Base-by-base conservation (phyloP, 306 rosid genomes). In the Prosopis cineraria region DNA sequence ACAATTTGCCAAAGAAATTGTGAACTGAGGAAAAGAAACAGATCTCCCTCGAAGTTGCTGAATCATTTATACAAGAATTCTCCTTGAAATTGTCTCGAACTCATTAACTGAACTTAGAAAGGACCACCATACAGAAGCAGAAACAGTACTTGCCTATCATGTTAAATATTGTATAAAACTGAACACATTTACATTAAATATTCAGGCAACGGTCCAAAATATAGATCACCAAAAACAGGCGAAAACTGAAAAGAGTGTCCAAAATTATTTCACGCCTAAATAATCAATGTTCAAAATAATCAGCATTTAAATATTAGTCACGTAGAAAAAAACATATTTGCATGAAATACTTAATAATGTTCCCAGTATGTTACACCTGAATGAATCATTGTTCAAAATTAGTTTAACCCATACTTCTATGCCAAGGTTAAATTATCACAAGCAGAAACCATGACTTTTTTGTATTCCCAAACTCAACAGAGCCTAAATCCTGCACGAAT, bases 271-370 rank as follows among this genome's bases (percentile, higher is more conserved):
- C 30, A 22, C 2, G 30, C 60, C 60, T 22, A 22, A 53, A 0
- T 50, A 50, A 19, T 52, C 59, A 8, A 52, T 52, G 29, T 62
- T 81, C 24, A 65, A 76, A 41, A 81, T 41, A 31, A 74, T 24
- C 25, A 63, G 43, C 39, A 63, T 13, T 30, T 33, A 31, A 16
- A 64, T 36, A n/a, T 39, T 60, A 64, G 40, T 64, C 70, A n/a
- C 7, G 36, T 36, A 27, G 3, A 27, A 56, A 12, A 59, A n/a
- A 58, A 58, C 34, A 14, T 2, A 58, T 12, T 58, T 10, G 16
- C 19, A 11, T 58, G 31, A 25, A 11, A 27, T 25, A 58, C 16
- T 13, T 20, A 45, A 4, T 17, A 4, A 44, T 10, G n/a, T n/a
- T n/a, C n/a, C n/a, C n/a, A 62, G 41, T 31, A 62, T 62, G 24